Percentiles rank a stretch among this genome's conserved stretches.
phyloP scores from a whole-genome alignment of 495 filamentous ascomycete genomes.

The Penicillium pancosmium region DNA sequence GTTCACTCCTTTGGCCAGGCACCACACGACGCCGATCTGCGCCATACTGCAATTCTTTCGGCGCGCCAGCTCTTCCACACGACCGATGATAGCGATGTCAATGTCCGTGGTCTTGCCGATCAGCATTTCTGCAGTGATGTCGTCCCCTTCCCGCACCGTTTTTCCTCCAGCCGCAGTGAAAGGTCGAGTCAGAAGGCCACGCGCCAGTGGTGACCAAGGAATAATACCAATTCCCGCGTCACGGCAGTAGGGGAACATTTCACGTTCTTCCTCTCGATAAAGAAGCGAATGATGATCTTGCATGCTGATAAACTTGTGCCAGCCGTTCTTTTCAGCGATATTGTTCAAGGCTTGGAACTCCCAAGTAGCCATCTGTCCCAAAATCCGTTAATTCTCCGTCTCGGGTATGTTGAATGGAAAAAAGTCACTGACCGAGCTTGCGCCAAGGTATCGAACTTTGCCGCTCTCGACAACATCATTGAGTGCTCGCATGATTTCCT shows the following conservation, averaged over 20 bases:
- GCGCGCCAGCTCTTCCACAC: conserved; percentile 62
- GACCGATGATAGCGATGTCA: conserved; percentile 49
- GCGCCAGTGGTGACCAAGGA: conserved; percentile 17
- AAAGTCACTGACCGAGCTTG: conserved; percentile 23
- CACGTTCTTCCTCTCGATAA: conserved; percentile 55
- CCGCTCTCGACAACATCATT: conserved; percentile 67
- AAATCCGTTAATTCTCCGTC: conserved; percentile 10
- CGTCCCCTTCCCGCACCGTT: conserved; percentile 20
- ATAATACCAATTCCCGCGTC: conserved; percentile 56
- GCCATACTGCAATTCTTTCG: conserved; percentile 58
- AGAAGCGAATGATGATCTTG: conserved; percentile 54
- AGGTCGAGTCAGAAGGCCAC: conserved; percentile 11
- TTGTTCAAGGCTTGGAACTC: conserved; percentile 51
- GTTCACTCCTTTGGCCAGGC: conserved; percentile 44
- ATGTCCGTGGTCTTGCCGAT: conserved; percentile 27
- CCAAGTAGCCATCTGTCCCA: conserved; percentile 43
- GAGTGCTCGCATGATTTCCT: conserved; percentile 76
- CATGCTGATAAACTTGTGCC: conserved; percentile 55
- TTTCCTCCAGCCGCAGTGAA: not conserved
- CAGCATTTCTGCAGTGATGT: conserved; percentile 25
- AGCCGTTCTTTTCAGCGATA: conserved; percentile 45
- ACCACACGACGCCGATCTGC: conserved; percentile 63
- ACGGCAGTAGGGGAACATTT: conserved; percentile 61
- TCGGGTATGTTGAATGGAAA: not conserved
- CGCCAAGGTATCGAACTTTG: conserved; percentile 56